Percentiles rank a stretch among this genome's conserved stretches.
These are phyloP conservation scores for Monosporascus sp. DNA, from an alignment of 2,329 filamentous ascomycete species.

Conservation along the genomic window DNA sequence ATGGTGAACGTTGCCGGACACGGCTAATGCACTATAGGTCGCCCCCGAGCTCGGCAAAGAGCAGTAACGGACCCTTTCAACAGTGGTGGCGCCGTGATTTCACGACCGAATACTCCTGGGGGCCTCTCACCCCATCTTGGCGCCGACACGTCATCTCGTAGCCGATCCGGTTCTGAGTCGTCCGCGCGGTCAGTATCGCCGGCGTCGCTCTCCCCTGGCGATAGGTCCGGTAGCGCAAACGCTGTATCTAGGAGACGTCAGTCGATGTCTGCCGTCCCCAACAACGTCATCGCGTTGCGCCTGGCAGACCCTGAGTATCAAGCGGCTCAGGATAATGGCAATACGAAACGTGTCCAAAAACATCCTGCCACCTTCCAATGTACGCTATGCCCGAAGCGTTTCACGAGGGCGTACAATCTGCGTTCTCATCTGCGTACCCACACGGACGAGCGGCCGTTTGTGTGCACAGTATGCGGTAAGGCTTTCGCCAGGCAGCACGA, in stretches of 20 bases:
- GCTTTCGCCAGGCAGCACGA: slow-evolving; percentile 97
- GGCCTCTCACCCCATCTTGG: slow-evolving; percentile 48
- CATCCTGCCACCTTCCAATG: slow-evolving; percentile 98
- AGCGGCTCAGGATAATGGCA: slow-evolving; percentile 54
- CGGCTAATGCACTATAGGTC: slow-evolving; percentile 34
- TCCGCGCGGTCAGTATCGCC: slow-evolving; percentile 35
- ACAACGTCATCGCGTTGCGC: slow-evolving; percentile 73
- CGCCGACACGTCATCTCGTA: slow-evolving; percentile 35
- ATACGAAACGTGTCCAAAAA: slow-evolving; percentile 83
- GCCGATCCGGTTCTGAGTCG: slow-evolving; percentile 38
- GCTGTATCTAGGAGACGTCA: slow-evolving; percentile 49
- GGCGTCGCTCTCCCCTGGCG: slow-evolving; percentile 52
- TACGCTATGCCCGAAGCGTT: slow-evolving; percentile 85
- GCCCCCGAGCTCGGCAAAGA: slow-evolving; percentile 43
- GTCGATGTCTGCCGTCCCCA: slow-evolving; percentile 58
- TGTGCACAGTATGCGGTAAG: slow-evolving; percentile 94
- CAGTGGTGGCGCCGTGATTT: slow-evolving; percentile 36
- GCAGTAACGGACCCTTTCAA: slow-evolving; percentile 59
- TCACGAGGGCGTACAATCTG: slow-evolving; percentile 93
- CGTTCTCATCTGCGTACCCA: slow-evolving; percentile 93
- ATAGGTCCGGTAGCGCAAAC: slow-evolving; percentile 44
- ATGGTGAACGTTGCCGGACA: neutral
- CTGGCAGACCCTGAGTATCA: slow-evolving; percentile 85
- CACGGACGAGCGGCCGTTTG: slow-evolving; percentile 94
- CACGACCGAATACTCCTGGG: slow-evolving; percentile 34